Base-by-base conservation (phyloP, 331 rosid genomes). In the Pyrus hybrid region DNA sequence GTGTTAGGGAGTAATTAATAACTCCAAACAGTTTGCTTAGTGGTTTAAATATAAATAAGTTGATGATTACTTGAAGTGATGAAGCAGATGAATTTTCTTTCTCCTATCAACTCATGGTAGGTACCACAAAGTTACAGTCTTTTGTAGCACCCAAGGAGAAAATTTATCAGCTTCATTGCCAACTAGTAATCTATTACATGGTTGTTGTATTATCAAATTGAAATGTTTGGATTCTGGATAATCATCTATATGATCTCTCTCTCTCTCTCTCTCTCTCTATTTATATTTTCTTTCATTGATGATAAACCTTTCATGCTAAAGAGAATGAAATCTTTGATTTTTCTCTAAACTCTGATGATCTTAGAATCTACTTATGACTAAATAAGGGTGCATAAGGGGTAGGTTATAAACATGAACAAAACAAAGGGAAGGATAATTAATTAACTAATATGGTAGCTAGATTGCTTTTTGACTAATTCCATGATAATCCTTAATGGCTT, bases 41-140 rank as follows among this genome's bases (percentile, higher is more conserved):
- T 63, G 60, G 58, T 62, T 32, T 68, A 54, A 9, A 26, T 62
- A 25, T 68, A 57, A 87, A 89, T 86, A 85, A 89, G 77, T 81
- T 58, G 67, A 68, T 56, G 83, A 79, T 82, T 81, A 41, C 85
- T 83, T 76, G 22, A 65, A 80, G 93, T 80, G 88, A 89, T 84
- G 96, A 91, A 91, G 93, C 85, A 77, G 87, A 25, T 82, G 90
- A 90, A 87, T 93, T 90, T 93, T 87, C 93, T 91, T 41, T 90
- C 79, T 73, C 68, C 49, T 26, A 68, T 63, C 62, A 73, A 68
- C 65, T 41, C 76, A 75, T 76, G 25, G 51, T n/a, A 67, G 80
- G 35, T 61, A 23, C 16, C 28, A 61, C 16, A 32, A 57, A 26
- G 75, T 53, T 41, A 45, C 64, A 58, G 37, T 67, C 77, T 79